Conservation (phyloP, 2,329 filamentous ascomycete genomes). For the Fusarium stilboides region DNA sequence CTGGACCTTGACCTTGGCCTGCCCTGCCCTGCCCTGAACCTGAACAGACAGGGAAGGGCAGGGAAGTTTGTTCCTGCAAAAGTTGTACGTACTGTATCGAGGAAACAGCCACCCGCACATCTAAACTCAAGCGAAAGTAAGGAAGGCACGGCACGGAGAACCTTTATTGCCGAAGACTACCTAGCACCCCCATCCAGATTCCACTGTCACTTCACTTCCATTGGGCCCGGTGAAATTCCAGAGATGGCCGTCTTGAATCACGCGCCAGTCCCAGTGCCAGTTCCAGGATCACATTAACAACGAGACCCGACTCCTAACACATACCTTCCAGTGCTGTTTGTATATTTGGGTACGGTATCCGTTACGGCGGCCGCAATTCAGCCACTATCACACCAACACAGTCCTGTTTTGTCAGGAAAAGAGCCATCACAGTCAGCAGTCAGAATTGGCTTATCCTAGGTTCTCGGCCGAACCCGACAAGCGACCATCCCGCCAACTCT, state of each 20-base stretch:
- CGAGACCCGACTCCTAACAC: not conserved
- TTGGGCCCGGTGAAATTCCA: constrained; percentile 15
- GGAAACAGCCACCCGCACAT: constrained; percentile 2
- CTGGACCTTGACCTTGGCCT: constrained; percentile 1
- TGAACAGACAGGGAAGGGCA: constrained; percentile 8
- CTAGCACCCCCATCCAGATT: constrained; percentile 1
- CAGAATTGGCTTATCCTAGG: constrained; percentile 22
- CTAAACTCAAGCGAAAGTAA: not conserved
- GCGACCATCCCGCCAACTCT: constrained; percentile 13
- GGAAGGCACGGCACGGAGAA: constrained; percentile 14
- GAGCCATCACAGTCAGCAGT: constrained; percentile 4
- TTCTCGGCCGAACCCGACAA: constrained; percentile 39
- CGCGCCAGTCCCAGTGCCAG: constrained; percentile 16
- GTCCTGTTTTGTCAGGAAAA: not conserved
- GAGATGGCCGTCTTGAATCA: constrained; percentile 35
- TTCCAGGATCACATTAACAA: constrained; percentile 18
- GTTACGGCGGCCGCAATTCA: constrained; percentile 16
- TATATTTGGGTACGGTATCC: constrained; percentile 17
- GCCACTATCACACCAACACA: constrained; percentile 19
- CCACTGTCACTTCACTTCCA: no score
- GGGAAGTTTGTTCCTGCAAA: constrained; percentile 24
- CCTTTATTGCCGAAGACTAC: constrained; percentile 23
- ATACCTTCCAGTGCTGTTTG: not conserved
- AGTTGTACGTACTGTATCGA: not conserved
- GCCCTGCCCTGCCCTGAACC: constrained; percentile 13